Evolutionary conservation across 1,284 basidiomycete species (phyloP), one percentile per base, ranked within the genome.

Genomic region (Trametes sp.): DNA sequence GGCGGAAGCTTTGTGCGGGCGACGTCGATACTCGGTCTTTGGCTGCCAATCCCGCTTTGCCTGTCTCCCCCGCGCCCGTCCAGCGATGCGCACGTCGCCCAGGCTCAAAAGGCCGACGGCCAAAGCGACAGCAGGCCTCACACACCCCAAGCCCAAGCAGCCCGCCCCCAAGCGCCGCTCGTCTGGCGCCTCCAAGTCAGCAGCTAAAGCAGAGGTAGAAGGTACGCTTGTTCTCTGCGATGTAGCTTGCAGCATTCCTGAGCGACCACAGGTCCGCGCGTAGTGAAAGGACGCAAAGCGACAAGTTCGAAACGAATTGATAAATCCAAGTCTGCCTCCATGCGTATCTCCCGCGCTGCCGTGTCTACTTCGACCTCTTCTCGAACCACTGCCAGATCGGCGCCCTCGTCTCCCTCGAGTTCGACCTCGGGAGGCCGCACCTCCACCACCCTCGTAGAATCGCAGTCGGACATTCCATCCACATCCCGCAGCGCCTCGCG

Each of bases 51-150:
- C 57, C 42, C 50, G 41, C 44, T 59, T 58, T 38, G 19, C 38
- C 44, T 14, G 16, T 24, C 24, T 36, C 28, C 6, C 48, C 13
- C 33, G n/a, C 16, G 24, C 28, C 35, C 29, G 10, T 10, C 44
- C 16, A 7, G 7, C 16, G 14, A 29, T 16, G 44, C 38, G 35
- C 38, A 41, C 21, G 46, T 50, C 50, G 1, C 16, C 29, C 29
- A 46, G 57, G 24, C 41, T 59, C 51, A 59, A 59, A 59, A 59
- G 11, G 59, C 52, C 46, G 8, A 24, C 59, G 14, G 28, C 28
- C 11, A 46, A 29, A 26, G 42, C 42, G 21, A 14, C n/a, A 16
- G 54, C 31, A 0, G 44, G 41, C 13, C 28, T 26, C 11, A n/a
- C 14, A 14, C 45, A 14, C 13, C 26, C 53, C 41, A 19, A 36